Conservation (phyloP, 768 basidiomycete genomes). For the Boletus coccyginus region DNA sequence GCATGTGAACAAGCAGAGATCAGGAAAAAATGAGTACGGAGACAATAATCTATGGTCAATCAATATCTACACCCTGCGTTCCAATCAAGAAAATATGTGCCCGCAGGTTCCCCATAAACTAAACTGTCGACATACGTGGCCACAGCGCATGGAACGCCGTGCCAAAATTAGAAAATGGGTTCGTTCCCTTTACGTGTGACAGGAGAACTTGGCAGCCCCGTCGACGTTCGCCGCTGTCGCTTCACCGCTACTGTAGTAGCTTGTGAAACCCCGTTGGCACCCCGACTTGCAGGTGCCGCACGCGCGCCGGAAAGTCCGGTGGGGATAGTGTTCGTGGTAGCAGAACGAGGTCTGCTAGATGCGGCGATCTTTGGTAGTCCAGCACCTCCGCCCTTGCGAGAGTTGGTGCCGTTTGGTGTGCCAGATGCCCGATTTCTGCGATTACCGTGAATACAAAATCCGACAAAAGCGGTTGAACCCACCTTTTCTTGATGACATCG, state of each 20-base stretch:
- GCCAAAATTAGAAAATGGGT: constrained; percentile 11
- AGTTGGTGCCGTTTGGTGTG: constrained; percentile 52
- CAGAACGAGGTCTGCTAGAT: constrained; percentile 67
- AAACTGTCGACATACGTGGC: constrained; percentile 10
- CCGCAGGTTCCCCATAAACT: constrained; percentile 19
- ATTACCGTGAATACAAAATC: background rate
- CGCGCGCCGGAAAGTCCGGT: constrained; percentile 44
- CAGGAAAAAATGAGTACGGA: constrained; percentile 5
- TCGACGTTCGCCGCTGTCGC: constrained; percentile 77
- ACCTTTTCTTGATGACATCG: constrained; percentile 97
- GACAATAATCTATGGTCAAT: constrained; percentile 34
- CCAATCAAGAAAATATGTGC: constrained; percentile 33
- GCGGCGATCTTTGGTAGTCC: constrained; percentile 75
- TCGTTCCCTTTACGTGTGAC: constrained; percentile 32
- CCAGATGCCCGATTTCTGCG: constrained; percentile 79
- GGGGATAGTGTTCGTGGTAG: constrained; percentile 58
- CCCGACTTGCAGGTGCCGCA: constrained; percentile 33
- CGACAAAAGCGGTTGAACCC: constrained; percentile 10
- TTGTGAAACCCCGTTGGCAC: constrained; percentile 16
- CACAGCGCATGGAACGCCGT: background rate
- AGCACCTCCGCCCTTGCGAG: constrained; percentile 56
- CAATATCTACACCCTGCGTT: constrained; percentile 35
- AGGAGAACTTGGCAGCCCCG: constrained; percentile 43
- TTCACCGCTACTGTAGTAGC: constrained; percentile 52
- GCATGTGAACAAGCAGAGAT: constrained; percentile 18